Evolutionary conservation across 2,329 filamentous ascomycete genomes (phyloP), one percentile per base, ranked within the genome.

Genomic region (Aplosporella prunicola): DNA sequence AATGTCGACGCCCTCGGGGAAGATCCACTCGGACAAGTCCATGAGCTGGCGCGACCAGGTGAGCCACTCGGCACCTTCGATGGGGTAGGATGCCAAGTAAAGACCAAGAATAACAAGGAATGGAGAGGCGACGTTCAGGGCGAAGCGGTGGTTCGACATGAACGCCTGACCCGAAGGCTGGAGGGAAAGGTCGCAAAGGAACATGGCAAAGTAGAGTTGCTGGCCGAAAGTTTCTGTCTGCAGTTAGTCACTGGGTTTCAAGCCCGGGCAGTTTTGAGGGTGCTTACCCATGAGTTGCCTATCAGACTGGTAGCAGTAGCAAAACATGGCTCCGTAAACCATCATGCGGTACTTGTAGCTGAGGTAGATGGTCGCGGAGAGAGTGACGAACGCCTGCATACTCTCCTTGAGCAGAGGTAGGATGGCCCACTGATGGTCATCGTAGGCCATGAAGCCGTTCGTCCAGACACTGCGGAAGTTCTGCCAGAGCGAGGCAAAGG

Each of bases 341-440:
- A 64, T 52, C 17, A 69, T 49, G 16, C 69, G 60, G 49, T 63
- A 69, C 39, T 58, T 60, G 48, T 67, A 66, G 43, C 61, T 63
- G 58, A 70, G 63, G 41, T 62, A 65, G 40, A 67, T 60, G 8
- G 63, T 67, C 14, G 67, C 67, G 13, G 62, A 60, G 17, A 71
- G 54, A 18, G 66, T 49, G 5, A 69, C 57, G 43, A 69, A 72
- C 23, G 71, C 64, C 44, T 67, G 57, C 58, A 72, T 70, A 0
- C 67, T 67, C 9, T 66, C 66, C 40, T 66, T 54, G 5, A 72
- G 50, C 32, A 72, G 52, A 9, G 66, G 67, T 18, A 69, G 52
- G 47, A 72, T 60, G 3, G 69, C 68, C 70, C 70, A 74, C 47
- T 73, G 70, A 42, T 73, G 69, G 39, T 70, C 62, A 47, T 74